Evolutionary conservation across 179 eudicot species (phyloP).

Genomic region (Heliamphora ciliata): DNA sequence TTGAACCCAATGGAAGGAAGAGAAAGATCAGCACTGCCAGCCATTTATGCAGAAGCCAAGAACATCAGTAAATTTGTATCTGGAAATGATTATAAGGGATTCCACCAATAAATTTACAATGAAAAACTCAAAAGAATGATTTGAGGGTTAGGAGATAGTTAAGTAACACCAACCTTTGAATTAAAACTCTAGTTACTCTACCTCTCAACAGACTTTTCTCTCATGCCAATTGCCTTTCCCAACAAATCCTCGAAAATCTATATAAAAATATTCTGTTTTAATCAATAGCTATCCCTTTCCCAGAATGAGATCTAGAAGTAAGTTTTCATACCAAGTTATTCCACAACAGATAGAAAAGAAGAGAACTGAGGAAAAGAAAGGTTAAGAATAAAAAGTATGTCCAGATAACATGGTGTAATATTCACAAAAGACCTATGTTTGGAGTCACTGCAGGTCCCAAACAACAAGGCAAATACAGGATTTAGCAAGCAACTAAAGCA

Average conservation of each 20-base stretch:
- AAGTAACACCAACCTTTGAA: conserved; percentile 18
- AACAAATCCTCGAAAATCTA: conserved; percentile 17
- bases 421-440: too few relatives aligned
- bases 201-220: conserved; percentile 24
- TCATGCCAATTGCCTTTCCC: conserved; percentile 32
- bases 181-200: conserved; percentile 13
- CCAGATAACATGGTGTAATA: too few relatives aligned
- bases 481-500: too few relatives aligned
- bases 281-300: not conserved
- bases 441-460: too few relatives aligned
- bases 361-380: too few relatives aligned
- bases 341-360: not conserved
- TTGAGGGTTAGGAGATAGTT: conserved; percentile 25
- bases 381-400: too few relatives aligned
- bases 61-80: not conserved
- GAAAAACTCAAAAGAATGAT: conserved; percentile 11
- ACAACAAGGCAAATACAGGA: too few relatives aligned
- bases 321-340: not conserved
- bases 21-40: conserved; percentile 12
- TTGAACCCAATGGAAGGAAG: not conserved
- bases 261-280: not conserved
- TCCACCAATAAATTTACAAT: conserved; percentile 7
- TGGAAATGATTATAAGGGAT: conserved; percentile 7
- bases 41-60: conserved; percentile 5
- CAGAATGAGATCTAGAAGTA: not conserved